These are phyloP conservation scores for Chamaecrista fasciculata DNA, from an alignment of 306 rosid species.

Conservation along the genomic window DNA sequence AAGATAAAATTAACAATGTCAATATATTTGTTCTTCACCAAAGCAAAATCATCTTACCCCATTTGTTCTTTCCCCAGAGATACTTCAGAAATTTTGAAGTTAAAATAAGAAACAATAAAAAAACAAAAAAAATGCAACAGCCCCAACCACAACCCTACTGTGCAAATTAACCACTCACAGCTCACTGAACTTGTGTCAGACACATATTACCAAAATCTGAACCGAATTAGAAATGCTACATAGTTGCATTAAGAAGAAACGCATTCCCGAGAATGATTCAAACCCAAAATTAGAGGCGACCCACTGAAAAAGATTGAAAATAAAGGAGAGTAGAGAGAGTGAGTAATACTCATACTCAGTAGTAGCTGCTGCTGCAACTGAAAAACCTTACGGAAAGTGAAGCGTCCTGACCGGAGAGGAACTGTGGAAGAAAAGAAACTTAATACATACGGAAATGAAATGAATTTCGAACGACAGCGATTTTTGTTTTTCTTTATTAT, in stretches of 20 bases:
- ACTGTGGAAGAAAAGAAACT: slow-evolving; percentile 18
- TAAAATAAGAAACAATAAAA: neutral
- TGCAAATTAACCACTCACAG: neutral
- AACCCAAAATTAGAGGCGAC: neutral
- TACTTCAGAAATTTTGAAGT: neutral
- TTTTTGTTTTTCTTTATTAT: neutral
- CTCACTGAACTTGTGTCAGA: neutral
- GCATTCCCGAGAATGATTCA: slow-evolving; percentile 19
- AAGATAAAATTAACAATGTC: slow-evolving; percentile 31
- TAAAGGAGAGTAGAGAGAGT: slow-evolving; percentile 53
- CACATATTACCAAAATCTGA: neutral
- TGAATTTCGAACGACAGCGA: slow-evolving; percentile 6
- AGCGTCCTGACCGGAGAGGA: slow-evolving; percentile 17
- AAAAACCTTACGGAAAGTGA: slow-evolving; percentile 34
- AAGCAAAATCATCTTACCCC: slow-evolving; percentile 1
- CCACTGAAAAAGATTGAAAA: neutral
- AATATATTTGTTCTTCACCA: neutral
- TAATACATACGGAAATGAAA: slow-evolving; percentile 26
- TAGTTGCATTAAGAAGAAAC: slow-evolving; percentile 12
- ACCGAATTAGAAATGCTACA: slow-evolving; percentile 14
- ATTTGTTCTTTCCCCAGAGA: neutral
- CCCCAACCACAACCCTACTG: slow-evolving; percentile 8
- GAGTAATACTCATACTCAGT: slow-evolving; percentile 45
- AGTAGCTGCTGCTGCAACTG: slow-evolving; percentile 38
- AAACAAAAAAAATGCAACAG: neutral